These are phyloP conservation scores for Globisporangium camurandrum DNA, from an alignment of 352 stramenopile species.

Conservation along the genomic window DNA sequence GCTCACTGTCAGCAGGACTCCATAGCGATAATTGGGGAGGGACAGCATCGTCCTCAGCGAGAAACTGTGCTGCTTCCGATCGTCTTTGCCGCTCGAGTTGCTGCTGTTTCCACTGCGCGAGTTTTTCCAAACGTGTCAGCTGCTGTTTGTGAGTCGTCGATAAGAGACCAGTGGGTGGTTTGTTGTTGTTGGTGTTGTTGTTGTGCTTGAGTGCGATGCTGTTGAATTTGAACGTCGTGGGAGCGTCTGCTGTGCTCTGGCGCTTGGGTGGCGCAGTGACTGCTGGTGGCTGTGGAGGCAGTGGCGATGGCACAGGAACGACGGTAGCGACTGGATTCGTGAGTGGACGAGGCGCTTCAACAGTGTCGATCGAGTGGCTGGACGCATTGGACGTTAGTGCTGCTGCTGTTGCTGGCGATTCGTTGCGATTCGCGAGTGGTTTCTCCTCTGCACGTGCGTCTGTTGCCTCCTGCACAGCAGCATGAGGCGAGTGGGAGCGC, in stretches of 20 bases:
- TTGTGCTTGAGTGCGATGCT: conserved; percentile 55
- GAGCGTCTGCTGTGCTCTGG: conserved; percentile 10
- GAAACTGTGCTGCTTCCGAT: conserved; percentile 50
- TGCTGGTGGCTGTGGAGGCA: not conserved
- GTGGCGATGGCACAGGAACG: not conserved
- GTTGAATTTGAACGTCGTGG: conserved; percentile 62
- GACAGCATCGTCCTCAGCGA: conserved; percentile 63
- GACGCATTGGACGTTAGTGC: not conserved
- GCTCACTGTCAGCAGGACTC: conserved; percentile 53
- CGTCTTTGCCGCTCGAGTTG: conserved; percentile 56
- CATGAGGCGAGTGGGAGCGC: conserved; percentile 3
- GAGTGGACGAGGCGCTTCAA: conserved; percentile 7
- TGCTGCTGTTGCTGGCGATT: not conserved
- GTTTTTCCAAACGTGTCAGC: conserved; percentile 47
- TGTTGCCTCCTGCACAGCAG: too few relatives aligned
- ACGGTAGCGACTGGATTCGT: not conserved
- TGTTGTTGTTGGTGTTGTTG: not conserved
- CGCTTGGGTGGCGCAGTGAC: conserved; percentile 7
- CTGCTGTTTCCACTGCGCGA: conserved; percentile 53
- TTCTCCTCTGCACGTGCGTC: too few relatives aligned
- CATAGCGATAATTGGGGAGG: conserved; percentile 54
- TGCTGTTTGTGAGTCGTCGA: conserved; percentile 5
- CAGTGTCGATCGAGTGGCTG: conserved; percentile 13
- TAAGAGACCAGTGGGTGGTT: conserved; percentile 2
- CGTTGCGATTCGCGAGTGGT: too few relatives aligned